phyloP scores from a whole-genome alignment of 2,329 filamentous ascomycete genomes.

The Parastagonospora avenae region DNA sequence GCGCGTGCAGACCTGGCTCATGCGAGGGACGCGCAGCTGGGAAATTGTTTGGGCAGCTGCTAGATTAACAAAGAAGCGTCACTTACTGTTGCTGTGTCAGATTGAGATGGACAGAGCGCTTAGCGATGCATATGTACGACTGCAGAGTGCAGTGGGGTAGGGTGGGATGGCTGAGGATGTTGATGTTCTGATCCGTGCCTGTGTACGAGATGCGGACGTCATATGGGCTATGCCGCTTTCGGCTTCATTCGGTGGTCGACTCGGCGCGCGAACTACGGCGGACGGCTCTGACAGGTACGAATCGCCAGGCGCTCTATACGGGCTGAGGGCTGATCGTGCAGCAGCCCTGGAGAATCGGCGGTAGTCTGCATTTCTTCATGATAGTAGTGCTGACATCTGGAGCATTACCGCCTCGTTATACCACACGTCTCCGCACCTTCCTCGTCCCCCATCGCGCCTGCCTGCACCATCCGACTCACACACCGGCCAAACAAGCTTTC shows the following conservation, averaged over 20 bases:
- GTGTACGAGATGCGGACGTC: slow-evolving; percentile 3
- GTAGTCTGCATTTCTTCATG: background rate
- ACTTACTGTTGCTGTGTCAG: slow-evolving; percentile 21
- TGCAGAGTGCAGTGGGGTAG: background rate
- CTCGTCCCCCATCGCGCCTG: slow-evolving; percentile 2
- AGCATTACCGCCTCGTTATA: too few species aligned
- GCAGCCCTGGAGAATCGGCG: background rate
- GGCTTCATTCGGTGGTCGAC: slow-evolving; percentile 5
- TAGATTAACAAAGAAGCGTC: background rate
- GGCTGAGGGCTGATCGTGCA: background rate
- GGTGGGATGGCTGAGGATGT: slow-evolving; percentile 3
- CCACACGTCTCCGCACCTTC: background rate
- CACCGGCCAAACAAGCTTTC: slow-evolving; percentile 24
- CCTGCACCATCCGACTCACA: background rate
- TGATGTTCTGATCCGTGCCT: slow-evolving; percentile 6
- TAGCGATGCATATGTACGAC: background rate
- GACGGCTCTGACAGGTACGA: slow-evolving; percentile 8
- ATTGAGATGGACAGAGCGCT: background rate
- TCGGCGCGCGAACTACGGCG: slow-evolving; percentile 10
- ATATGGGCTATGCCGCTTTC: slow-evolving; percentile 7
- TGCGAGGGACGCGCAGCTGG: background rate
- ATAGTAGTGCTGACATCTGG: background rate
- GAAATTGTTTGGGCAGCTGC: background rate
- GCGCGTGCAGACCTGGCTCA: background rate
- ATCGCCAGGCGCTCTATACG: background rate